Conservation (phyloP, 2,329 filamentous ascomycete species). For the Fusarium temperatum region DNA sequence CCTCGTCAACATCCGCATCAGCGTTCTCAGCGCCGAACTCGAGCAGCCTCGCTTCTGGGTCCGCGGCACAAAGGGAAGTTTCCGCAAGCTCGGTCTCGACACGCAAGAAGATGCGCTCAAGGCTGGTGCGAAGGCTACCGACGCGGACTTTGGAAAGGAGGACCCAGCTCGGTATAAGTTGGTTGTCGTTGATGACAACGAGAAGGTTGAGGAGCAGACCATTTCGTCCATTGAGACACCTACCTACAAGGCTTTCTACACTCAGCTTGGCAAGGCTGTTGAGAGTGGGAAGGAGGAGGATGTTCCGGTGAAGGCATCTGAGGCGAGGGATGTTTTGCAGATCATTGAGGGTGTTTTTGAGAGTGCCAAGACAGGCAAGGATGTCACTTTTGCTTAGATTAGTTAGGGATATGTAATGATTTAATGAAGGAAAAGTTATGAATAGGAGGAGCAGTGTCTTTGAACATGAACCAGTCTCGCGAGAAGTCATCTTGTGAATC, state of each 20-base stretch:
- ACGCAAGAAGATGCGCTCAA: slow-evolving; percentile 79
- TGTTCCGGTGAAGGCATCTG: slow-evolving; percentile 61
- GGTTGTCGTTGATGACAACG: slow-evolving; percentile 62
- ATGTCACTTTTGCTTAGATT: slow-evolving; percentile 50
- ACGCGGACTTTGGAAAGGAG: slow-evolving; percentile 73
- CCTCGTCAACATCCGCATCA: slow-evolving; percentile 74
- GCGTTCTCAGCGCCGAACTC: slow-evolving; percentile 72
- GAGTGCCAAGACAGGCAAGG: slow-evolving; percentile 58
- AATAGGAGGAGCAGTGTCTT: background rate
- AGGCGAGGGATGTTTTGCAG: slow-evolving; percentile 62
- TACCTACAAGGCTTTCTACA: slow-evolving; percentile 77
- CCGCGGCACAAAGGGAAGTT: slow-evolving; percentile 76
- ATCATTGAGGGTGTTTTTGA: slow-evolving; percentile 63
- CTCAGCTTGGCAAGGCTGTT: slow-evolving; percentile 59
- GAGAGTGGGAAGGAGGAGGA: slow-evolving; percentile 58
- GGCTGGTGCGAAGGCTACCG: slow-evolving; percentile 67
- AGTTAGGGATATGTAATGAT: slow-evolving; percentile 2
- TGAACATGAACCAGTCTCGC: background rate
- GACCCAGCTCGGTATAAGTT: slow-evolving; percentile 67
- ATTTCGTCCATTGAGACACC: slow-evolving; percentile 68
- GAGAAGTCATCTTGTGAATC: background rate
- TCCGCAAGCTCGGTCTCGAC: slow-evolving; percentile 76
- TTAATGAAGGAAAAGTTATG: slow-evolving; percentile 16
- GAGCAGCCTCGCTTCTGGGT: slow-evolving; percentile 81
- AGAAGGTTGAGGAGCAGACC: slow-evolving; percentile 58